Percentiles rank a stretch among this genome's conserved stretches.
Conservation (phyloP, 2,329 filamentous ascomycete genomes). For the Phaeosphaeriaceae sp. region DNA sequence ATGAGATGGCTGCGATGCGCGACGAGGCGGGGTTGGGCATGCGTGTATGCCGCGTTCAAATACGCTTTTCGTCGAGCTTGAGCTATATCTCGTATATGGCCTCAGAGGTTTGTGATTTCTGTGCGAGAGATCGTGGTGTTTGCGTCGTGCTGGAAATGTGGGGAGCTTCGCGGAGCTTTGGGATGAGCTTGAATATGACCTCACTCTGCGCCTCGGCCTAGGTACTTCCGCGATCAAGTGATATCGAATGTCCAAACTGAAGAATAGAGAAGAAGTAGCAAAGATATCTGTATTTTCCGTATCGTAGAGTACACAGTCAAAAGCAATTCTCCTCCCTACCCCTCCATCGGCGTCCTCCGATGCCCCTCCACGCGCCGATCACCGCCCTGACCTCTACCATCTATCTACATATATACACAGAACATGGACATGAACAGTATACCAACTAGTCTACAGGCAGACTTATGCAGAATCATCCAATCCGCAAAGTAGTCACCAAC, state of each 20-base stretch:
- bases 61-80: background rate
- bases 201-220: too few species aligned
- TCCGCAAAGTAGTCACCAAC: too few species aligned
- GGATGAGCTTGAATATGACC: background rate
- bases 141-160: background rate
- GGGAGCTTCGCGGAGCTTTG: background rate
- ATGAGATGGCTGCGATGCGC: constrained; percentile 30
- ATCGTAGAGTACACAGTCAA: background rate
- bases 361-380: constrained; percentile 1
- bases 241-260: too few species aligned
- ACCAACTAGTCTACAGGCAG: background rate
- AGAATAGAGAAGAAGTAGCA: too few species aligned
- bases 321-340: background rate
- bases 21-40: constrained; percentile 24
- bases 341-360: constrained; percentile 4
- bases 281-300: too few species aligned
- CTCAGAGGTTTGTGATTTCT: background rate
- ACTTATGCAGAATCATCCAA: too few species aligned
- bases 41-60: constrained; percentile 1
- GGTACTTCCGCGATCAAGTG: background rate
- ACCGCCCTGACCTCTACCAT: too few species aligned
- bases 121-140: too few species aligned
- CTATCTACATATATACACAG: background rate
- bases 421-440: too few species aligned
- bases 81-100: background rate